Evolutionary conservation across 164 flowering plant genomes (phyloP).

Genomic region (Kalanchoe fedtschenkoi): DNA sequence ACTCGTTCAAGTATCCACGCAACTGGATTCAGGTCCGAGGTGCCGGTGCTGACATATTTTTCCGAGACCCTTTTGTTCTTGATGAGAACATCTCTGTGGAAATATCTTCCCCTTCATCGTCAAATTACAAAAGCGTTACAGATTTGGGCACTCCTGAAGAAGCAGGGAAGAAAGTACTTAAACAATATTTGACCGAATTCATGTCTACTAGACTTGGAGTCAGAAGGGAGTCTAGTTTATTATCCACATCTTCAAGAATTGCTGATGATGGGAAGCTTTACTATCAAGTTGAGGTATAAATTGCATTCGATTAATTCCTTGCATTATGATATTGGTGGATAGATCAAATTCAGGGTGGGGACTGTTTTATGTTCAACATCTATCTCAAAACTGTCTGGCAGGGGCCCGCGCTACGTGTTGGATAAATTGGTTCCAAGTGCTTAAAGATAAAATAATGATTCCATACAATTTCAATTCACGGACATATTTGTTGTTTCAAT

Average conservation of each 20-base stretch:
- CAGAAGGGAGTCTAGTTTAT: slow-evolving; percentile 65
- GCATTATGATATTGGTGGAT: neutral
- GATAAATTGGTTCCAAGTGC: too few species aligned
- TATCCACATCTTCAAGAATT: slow-evolving; percentile 66
- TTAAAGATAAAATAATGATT: too few species aligned
- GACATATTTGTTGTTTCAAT: too few species aligned
- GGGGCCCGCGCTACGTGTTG: too few species aligned
- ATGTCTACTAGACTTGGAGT: slow-evolving; percentile 98
- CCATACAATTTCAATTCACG: too few species aligned
- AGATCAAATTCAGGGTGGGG: neutral
- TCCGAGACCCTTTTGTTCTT: slow-evolving; percentile 84
- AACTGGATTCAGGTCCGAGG: slow-evolving; percentile 95
- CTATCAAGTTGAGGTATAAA: slow-evolving; percentile 74
- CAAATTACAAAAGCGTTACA: slow-evolving; percentile 69
- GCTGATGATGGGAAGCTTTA: slow-evolving; percentile 91
- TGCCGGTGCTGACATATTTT: slow-evolving; percentile 83
- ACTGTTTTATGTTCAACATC: too few species aligned
- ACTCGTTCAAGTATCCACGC: slow-evolving; percentile 67
- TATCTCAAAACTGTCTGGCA: too few species aligned
- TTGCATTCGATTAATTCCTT: neutral
- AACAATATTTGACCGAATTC: slow-evolving; percentile 88
- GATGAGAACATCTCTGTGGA: slow-evolving; percentile 88
- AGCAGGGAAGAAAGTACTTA: slow-evolving; percentile 78
- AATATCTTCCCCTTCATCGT: slow-evolving; percentile 90
- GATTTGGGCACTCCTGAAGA: slow-evolving; percentile 83